These are phyloP conservation scores for Mycena metata DNA, from an alignment of 768 basidiomycete genomes.

Conservation along the genomic window DNA sequence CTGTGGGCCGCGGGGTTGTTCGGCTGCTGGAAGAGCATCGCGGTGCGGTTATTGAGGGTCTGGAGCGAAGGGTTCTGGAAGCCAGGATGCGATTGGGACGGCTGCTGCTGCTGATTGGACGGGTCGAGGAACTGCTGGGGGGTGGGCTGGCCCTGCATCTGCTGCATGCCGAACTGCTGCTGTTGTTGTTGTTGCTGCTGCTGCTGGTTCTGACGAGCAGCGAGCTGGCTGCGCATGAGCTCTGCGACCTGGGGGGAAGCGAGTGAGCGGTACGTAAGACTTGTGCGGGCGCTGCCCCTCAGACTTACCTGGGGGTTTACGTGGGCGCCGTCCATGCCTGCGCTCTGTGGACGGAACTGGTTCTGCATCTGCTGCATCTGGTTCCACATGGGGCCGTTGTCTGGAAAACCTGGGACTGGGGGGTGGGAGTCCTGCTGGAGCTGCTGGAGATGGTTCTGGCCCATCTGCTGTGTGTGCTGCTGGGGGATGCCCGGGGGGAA, in stretches of 20 bases:
- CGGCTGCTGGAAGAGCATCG: constrained; percentile 52
- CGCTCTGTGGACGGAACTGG: constrained; percentile 58
- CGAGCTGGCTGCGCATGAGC: constrained; percentile 57
- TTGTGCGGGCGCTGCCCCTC: constrained; percentile 32
- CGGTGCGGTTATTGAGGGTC: constrained; percentile 51
- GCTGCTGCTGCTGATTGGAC: constrained; percentile 46
- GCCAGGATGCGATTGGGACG: constrained; percentile 56
- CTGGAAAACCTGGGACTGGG: constrained; percentile 61
- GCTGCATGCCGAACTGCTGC: constrained; percentile 60
- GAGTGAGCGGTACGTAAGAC: constrained; percentile 42
- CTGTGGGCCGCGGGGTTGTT: constrained; percentile 49
- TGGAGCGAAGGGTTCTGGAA: constrained; percentile 57
- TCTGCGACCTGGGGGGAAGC: constrained; percentile 58
- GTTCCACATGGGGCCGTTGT: constrained; percentile 70
- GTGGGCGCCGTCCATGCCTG: constrained; percentile 56
- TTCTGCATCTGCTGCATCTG: constrained; percentile 64
- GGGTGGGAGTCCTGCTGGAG: constrained; percentile 56
- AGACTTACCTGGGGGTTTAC: constrained; percentile 63
- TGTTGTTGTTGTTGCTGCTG: constrained; percentile 47
- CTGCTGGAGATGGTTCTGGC: constrained; percentile 59
- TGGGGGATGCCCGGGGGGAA: constrained; percentile 60
- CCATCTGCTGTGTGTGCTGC: constrained; percentile 57
- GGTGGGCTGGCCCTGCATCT: constrained; percentile 52
- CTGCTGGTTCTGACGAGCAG: constrained; percentile 49
- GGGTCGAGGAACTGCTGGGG: constrained; percentile 54